Percentiles rank a stretch among this genome's conserved stretches.
phyloP scores from a whole-genome alignment of 805 yeast genomes.

The Metschnikowia cerradonensis region DNA sequence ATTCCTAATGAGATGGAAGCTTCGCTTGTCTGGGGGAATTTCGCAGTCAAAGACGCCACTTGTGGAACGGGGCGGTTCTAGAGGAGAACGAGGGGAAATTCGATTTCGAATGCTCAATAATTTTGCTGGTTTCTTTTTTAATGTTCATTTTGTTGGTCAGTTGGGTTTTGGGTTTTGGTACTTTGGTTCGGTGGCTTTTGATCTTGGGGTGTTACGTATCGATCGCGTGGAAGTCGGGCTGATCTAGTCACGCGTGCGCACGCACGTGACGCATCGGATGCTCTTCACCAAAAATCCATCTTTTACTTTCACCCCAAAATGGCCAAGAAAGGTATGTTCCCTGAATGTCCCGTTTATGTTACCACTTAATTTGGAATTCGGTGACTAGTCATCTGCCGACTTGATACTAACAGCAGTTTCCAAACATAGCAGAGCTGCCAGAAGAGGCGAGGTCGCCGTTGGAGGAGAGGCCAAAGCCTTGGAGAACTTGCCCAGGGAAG shows the following conservation, averaged over 20 bases:
- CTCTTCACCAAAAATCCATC: constrained; percentile 4
- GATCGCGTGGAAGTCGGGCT: not conserved
- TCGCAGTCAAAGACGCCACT: constrained; percentile 32
- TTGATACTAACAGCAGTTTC: constrained; percentile 41
- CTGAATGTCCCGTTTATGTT: not conserved
- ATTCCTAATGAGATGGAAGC: not conserved
- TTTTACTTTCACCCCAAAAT: constrained; percentile 14
- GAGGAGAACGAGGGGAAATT: not conserved
- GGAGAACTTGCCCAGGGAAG: constrained; percentile 52
- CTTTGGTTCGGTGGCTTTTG: not conserved
- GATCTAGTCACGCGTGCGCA: not conserved
- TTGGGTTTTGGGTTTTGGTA: not conserved
- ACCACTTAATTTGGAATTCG: no score
- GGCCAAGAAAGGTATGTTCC: constrained; percentile 39
- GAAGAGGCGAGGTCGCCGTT: constrained; percentile 53
- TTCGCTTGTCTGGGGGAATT: constrained; percentile 10
- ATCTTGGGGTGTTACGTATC: not conserved
- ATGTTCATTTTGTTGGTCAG: not conserved
- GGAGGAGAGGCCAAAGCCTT: constrained; percentile 47
- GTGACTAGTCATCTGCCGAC: no score
- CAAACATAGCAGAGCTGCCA: constrained; percentile 73
- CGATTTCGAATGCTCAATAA: not conserved
- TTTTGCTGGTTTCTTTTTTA: not conserved
- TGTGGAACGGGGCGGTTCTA: constrained; percentile 4
- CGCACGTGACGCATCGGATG: constrained; percentile 2